A percentile compares a stretch with the other conserved stretches of the same genome.
Conservation (phyloP, 257 asterid genomes). For the Gynochthodes officinalis region DNA sequence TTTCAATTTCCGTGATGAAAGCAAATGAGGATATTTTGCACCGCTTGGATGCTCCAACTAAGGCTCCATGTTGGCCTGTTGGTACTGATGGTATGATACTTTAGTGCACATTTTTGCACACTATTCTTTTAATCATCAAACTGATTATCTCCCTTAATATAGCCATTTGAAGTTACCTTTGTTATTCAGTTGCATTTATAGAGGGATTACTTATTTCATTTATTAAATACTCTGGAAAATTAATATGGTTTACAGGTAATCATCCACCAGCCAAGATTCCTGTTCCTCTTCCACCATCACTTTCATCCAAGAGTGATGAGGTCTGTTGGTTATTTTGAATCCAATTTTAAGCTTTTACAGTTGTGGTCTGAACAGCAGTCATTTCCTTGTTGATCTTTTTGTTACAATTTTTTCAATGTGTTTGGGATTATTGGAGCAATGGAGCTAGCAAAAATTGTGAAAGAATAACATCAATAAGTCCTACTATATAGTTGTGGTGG, state of each 20-base stretch:
- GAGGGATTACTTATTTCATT: background rate
- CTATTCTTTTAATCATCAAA: background rate
- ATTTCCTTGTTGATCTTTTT: background rate
- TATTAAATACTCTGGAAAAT: constrained; percentile 19
- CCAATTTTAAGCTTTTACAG: background rate
- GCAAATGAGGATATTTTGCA: constrained; percentile 63
- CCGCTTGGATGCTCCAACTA: constrained; percentile 88
- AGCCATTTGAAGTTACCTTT: background rate
- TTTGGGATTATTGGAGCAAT: background rate
- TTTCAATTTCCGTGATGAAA: constrained; percentile 91
- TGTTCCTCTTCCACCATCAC: constrained; percentile 79
- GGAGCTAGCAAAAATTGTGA: background rate
- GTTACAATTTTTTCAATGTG: background rate
- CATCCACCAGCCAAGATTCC: constrained; percentile 95
- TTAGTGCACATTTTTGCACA: background rate
- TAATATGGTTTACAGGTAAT: constrained; percentile 50
- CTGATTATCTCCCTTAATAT: background rate
- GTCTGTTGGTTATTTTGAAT: constrained; percentile 30
- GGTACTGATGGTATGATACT: constrained; percentile 60
- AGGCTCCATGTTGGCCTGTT: constrained; percentile 98
- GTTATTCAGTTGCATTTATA: background rate
- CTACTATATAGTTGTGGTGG: no score
- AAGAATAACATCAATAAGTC: background rate
- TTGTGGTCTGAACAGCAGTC: no score
- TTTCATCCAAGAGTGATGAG: constrained; percentile 61